Base-by-base conservation (phyloP, 805 yeast genomes). In the Komagataella mondaviorum region DNA sequence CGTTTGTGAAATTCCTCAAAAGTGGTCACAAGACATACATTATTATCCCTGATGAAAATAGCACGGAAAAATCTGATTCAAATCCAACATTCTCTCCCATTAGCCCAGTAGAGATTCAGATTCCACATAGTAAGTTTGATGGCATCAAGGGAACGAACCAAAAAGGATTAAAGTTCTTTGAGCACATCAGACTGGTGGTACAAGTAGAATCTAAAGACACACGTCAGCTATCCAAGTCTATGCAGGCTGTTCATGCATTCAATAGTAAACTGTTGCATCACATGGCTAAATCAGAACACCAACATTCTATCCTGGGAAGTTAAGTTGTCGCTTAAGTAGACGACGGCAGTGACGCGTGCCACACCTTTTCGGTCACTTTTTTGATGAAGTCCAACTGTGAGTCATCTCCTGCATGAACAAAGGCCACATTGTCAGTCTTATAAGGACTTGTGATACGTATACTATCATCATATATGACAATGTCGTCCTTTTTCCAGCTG, bases 141-240 rank as follows among this genome's bases (percentile, higher is more conserved):
- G 95, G 95, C 0, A 72, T 71, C 52, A 73, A 74, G 55, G 95
- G 93, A 1, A 72, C 80, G 1, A 58, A 60, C n/a, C 69, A 68
- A 48, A 75, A 73, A 55, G 89, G 89, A 0, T 51, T 67, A 3
- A 68, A 70, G 54, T 56, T 75, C 8, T 83, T 85, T 57, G 81
- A 80, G n/a, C 51, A 64, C 8, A 57, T 81, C 6, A 72, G 70
- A 49, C 30, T 48, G 14, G 39, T 30, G 10, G n/a, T 30, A 10
- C 14, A 30, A 30, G 4, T 30, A 30, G 39, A 30, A 58, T 78
- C 8, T 62, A 59, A 14, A 12, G 39, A 30, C 14, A 30, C 39
- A 12, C 39, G 39, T 30, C 39, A 10, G 6, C 14, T 30, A 8
- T 4, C 39, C 39, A 30, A 30, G 14, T 30, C 39, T 10, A 30